Base-by-base conservation (phyloP, 345 rosid genomes). In the Mallotus nudiflorus region DNA sequence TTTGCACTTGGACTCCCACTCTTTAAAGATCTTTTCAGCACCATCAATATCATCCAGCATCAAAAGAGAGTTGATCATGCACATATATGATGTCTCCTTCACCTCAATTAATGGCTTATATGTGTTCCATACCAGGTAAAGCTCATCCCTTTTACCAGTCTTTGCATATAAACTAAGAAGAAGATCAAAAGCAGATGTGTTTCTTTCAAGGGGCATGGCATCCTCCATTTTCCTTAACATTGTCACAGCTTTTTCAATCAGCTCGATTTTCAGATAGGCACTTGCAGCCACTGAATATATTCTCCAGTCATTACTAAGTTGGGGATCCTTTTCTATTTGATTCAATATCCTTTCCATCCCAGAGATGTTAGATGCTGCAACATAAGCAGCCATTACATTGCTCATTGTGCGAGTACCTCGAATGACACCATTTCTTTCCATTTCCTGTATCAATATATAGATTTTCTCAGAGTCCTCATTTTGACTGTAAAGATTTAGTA, bases 31-130 rank as follows among this genome's bases (percentile, higher is more conserved):
- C 45, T 55, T 65, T 64, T 80, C 83, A 35, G 83, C 80, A 20
- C 80, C 83, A 62, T 69, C 63, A n/a, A 72, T 51, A 48, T 80
- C 83, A 61, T 73, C 72, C 46, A 79, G 55, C 49, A 71, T 71
- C 3, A 40, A 49, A 10, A 79, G 72, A 37, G 76, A 55, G 9
- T 22, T 25, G 18, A 75, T 75, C 79, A 75, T 75, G 65, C 56
- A 15, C 2, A 33, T 27, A 50, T 56, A 68, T 10, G 20, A 28
- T 18, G 20, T 8, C 9, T 33, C 25, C 2, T 16, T 19, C n/a
- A 3, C 8, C 27, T 56, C 39, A 42, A 1, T 0, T 3, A 35
- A 2, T 45, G 69, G 44, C 73, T 68, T 79, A 62, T 49, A 67
- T 31, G 15, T 50, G 14, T 57, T 74, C 81, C 81, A 77, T 13